phyloP scores from a whole-genome alignment of 352 stramenopile genomes.

The Phytophthora tentaculata region DNA sequence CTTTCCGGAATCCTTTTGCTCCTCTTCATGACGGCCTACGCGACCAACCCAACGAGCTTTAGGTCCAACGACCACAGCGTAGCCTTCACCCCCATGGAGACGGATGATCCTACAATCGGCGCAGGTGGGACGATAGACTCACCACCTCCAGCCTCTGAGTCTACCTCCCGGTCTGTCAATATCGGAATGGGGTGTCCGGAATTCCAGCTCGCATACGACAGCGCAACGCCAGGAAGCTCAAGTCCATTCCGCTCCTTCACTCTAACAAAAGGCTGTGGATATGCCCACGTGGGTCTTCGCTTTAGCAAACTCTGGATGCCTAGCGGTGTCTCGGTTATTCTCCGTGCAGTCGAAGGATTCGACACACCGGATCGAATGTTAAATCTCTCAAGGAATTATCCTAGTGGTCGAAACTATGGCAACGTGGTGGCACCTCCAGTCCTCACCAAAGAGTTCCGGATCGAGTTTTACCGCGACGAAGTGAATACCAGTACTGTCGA shows the following conservation, averaged over 20 bases:
- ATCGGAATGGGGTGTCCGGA: conserved; percentile 56
- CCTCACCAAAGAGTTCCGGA: conserved; percentile 54
- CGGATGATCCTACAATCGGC: not conserved
- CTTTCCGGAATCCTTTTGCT: conserved; percentile 6
- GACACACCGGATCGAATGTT: conserved; percentile 36
- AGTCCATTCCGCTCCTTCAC: conserved; percentile 51
- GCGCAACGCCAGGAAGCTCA: conserved; percentile 31
- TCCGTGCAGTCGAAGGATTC: conserved; percentile 54
- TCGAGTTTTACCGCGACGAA: conserved; percentile 63
- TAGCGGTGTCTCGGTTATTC: conserved; percentile 40
- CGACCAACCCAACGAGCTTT: conserved; percentile 9
- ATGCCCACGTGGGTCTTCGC: conserved; percentile 55
- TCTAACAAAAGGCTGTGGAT: conserved; percentile 55
- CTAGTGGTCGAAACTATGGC: conserved; percentile 29
- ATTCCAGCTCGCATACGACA: conserved; percentile 49
- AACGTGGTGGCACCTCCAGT: conserved; percentile 38
- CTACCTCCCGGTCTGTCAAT: conserved; percentile 20
- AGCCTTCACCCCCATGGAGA: conserved; percentile 7
- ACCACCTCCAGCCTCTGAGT: not conserved
- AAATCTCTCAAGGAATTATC: conserved; percentile 48
- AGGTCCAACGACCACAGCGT: conserved; percentile 1
- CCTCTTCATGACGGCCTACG: conserved; percentile 1
- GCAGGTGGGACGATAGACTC: not conserved
- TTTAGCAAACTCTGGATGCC: conserved; percentile 56
- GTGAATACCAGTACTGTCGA: conserved; percentile 5